Evolutionary conservation across 305 asterid species (phyloP), one percentile per base, ranked within the genome.

Genomic region (Solanum hybrid): DNA sequence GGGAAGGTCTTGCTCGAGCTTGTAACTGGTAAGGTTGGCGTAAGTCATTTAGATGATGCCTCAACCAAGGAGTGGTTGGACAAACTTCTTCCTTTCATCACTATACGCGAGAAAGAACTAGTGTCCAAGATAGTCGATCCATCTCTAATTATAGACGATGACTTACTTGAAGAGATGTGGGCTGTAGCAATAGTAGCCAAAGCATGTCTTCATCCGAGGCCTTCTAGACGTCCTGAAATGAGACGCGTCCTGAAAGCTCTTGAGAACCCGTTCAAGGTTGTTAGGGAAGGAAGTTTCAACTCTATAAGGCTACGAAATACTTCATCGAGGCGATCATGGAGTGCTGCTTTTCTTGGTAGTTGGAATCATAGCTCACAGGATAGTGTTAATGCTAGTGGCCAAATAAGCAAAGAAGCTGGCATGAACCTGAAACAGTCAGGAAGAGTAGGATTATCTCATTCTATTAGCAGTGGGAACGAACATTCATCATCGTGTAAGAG

Each of bases 1-100:
- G 99, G 99, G 13, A 95, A 93, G 91, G 94, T 95, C 78, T 89
- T 96, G 60, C 96, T 96, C 9, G 98, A 95, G 93, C 98, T 96
- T 10, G 93, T 96, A 69, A 95, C 97, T 0, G 98, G 98, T 26
- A 93, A 89, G 88, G 89, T 95, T 4, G 97, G 96, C 42, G 89
- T 92, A 85, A 90, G 95, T 92, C 66, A 89, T 20, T 64, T 89
- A 79, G 90, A 90, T 36, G 95, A 94, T 6, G 90, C 78, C 8
- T 92, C 91, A 26, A 91, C 93, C 32, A 92, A 91, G 88, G 92
- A 94, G 87, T 95, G 95, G 95, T 60, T 95, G 75, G 94, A 93
- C 36, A 91, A 31, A 66, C 91, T 60, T 79, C 89, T 96, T 80
- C 91, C 93, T 12, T 89, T 42, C 85, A 92, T 95, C 90, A 94